phyloP scores from a whole-genome alignment of 169 alveolate genomes.

The Cryptosporidium parvum region DNA sequence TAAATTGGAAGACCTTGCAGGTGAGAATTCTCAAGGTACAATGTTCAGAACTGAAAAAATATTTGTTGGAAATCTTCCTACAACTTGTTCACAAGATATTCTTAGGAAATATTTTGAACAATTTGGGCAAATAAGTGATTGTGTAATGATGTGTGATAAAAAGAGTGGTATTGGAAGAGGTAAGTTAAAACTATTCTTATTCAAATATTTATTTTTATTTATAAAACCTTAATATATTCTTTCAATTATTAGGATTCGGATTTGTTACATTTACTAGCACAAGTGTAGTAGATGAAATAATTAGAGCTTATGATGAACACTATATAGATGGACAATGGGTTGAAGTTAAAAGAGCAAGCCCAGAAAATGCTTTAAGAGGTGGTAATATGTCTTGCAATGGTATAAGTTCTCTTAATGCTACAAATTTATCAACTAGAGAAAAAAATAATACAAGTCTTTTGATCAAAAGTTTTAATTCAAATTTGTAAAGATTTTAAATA shows the following conservation, averaged over 20 bases:
- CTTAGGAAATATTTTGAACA: slow-evolving; percentile 84
- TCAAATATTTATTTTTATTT: not conserved
- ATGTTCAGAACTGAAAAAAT: slow-evolving; percentile 80
- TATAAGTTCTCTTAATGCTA: slow-evolving; percentile 38
- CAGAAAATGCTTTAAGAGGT: slow-evolving; percentile 78
- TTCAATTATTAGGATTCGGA: slow-evolving; percentile 81
- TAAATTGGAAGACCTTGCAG: slow-evolving; percentile 53
- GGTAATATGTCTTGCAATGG: slow-evolving; percentile 45
- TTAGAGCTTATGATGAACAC: slow-evolving; percentile 84
- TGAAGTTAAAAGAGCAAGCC: slow-evolving; percentile 91
- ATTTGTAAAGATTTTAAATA: not conserved
- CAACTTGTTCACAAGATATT: slow-evolving; percentile 83
- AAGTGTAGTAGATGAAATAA: slow-evolving; percentile 86
- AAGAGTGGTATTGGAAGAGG: slow-evolving; percentile 91
- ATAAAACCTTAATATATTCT: too few species aligned
- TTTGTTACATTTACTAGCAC: slow-evolving; percentile 86
- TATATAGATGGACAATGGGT: slow-evolving; percentile 87
- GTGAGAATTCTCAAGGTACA: slow-evolving; percentile 71
- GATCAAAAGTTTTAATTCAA: slow-evolving; percentile 69
- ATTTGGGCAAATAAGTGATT: slow-evolving; percentile 90
- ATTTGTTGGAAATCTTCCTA: slow-evolving; percentile 92
- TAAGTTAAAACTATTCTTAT: slow-evolving; percentile 25
- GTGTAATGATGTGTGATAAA: slow-evolving; percentile 89
- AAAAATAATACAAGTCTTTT: slow-evolving; percentile 17
- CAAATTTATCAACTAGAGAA: slow-evolving; percentile 58